These are phyloP conservation scores for Gossypium davidsonii DNA, from an alignment of 441 rosid genomes.

Conservation along the genomic window DNA sequence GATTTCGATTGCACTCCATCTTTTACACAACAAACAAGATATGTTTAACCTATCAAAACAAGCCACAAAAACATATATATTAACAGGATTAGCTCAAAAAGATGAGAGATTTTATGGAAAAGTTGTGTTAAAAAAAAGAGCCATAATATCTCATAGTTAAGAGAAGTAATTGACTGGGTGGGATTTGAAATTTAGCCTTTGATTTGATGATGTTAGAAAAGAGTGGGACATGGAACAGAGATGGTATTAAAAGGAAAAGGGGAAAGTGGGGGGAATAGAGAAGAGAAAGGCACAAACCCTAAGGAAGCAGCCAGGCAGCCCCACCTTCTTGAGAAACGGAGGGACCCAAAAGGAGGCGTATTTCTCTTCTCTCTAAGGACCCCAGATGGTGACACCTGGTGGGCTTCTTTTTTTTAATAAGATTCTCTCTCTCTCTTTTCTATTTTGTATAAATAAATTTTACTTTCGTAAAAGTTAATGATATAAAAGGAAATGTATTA, in stretches of 20 bases:
- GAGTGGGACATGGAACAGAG: neutral
- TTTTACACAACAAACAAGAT: neutral
- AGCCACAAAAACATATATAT: neutral
- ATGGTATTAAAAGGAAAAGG: neutral
- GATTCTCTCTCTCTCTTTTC: too few species aligned
- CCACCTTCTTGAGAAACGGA: neutral
- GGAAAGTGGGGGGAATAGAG: neutral
- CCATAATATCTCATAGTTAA: neutral
- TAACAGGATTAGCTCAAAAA: neutral
- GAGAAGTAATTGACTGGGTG: conserved; percentile 13
- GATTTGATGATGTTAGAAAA: neutral
- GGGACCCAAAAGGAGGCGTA: neutral
- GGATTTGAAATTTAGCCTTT: neutral
- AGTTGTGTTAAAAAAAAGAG: neutral
- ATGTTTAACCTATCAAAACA: neutral
- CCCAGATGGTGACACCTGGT: neutral
- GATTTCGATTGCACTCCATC: conserved; percentile 30
- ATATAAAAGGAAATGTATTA: neutral
- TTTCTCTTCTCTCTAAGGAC: neutral
- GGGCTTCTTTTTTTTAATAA: neutral
- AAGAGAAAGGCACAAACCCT: conserved; percentile 23
- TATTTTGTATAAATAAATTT: too few species aligned
- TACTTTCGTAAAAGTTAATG: too few species aligned
- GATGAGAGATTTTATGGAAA: neutral
- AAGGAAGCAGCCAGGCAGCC: neutral